Conservation (phyloP, 768 basidiomycete species). For the Clitopilus passeckerianus region DNA sequence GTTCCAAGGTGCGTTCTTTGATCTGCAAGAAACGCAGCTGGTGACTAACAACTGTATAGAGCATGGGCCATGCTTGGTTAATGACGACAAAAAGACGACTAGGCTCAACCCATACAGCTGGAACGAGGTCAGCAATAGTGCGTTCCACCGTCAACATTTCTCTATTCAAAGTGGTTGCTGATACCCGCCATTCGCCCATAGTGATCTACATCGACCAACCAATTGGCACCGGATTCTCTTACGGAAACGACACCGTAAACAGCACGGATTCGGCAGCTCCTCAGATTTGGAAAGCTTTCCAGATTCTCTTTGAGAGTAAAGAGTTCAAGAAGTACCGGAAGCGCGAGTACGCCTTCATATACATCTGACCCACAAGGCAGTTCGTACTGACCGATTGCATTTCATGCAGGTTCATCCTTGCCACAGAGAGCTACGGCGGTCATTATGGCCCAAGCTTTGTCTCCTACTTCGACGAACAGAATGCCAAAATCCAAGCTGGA, state of each 20-base stretch:
- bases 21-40: neutral
- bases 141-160: slow-evolving; percentile 10
- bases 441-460: slow-evolving; percentile 66
- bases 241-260: slow-evolving; percentile 52
- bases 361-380: no score
- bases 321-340: slow-evolving; percentile 46
- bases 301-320: slow-evolving; percentile 54
- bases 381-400: neutral
- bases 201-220: slow-evolving; percentile 73
- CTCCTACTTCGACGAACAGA: slow-evolving; percentile 61
- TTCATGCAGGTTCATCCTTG: slow-evolving; percentile 49
- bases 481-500: slow-evolving; percentile 40
- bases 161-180: neutral
- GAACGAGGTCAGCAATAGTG: slow-evolving; percentile 67
- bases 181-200: slow-evolving; percentile 14
- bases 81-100: slow-evolving; percentile 46
- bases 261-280: slow-evolving; percentile 52
- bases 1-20: slow-evolving; percentile 44
- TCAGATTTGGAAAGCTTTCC: slow-evolving; percentile 59
- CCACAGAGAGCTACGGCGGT: slow-evolving; percentile 66
- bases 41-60: slow-evolving; percentile 27
- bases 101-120: slow-evolving; percentile 61
- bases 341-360: slow-evolving; percentile 45
- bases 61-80: slow-evolving; percentile 60
- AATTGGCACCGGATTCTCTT: slow-evolving; percentile 62